Conservation (phyloP, 2,329 filamentous ascomycete genomes). For the Ophiocordyceps polyrhachis-furcata region DNA sequence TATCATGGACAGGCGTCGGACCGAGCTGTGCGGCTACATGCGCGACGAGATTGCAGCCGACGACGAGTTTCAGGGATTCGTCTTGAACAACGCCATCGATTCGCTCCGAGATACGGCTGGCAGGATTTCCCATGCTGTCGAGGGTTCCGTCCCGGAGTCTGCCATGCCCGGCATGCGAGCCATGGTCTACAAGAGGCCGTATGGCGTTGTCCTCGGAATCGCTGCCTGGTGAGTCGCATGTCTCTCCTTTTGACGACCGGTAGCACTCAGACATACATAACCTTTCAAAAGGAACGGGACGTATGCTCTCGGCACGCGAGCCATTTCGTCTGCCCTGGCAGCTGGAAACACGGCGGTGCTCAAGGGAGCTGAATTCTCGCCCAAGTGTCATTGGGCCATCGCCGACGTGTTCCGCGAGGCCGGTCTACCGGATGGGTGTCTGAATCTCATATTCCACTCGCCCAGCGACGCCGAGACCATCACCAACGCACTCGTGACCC, state of each 20-base stretch:
- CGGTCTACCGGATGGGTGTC: slow-evolving; percentile 53
- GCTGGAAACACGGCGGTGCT: slow-evolving; percentile 60
- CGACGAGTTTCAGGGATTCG: slow-evolving; percentile 21
- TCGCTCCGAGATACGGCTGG: slow-evolving; percentile 24
- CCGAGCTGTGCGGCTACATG: slow-evolving; percentile 44
- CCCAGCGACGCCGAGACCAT: slow-evolving; percentile 47
- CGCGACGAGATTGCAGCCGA: slow-evolving; percentile 25
- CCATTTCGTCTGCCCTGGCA: slow-evolving; percentile 48
- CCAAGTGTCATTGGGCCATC: slow-evolving; percentile 43
- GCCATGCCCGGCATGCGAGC: slow-evolving; percentile 22
- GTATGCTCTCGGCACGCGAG: slow-evolving; percentile 32
- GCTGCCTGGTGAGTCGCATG: slow-evolving; percentile 49
- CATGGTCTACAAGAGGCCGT: slow-evolving; percentile 56
- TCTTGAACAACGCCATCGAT: slow-evolving; percentile 17
- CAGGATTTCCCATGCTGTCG: slow-evolving; percentile 17
- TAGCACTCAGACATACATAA: background rate
- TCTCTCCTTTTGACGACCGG: background rate
- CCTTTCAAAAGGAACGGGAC: slow-evolving; percentile 34
- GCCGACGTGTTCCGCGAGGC: slow-evolving; percentile 49
- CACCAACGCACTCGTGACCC: slow-evolving; percentile 47
- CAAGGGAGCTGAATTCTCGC: slow-evolving; percentile 52
- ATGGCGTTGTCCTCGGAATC: slow-evolving; percentile 61
- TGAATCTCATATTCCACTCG: slow-evolving; percentile 53
- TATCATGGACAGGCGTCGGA: slow-evolving; percentile 37
- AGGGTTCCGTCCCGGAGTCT: slow-evolving; percentile 18